Evolutionary conservation across 768 basidiomycete species (phyloP), one percentile per base, ranked within the genome.

Genomic region (Suillus fuscotomentosus): DNA sequence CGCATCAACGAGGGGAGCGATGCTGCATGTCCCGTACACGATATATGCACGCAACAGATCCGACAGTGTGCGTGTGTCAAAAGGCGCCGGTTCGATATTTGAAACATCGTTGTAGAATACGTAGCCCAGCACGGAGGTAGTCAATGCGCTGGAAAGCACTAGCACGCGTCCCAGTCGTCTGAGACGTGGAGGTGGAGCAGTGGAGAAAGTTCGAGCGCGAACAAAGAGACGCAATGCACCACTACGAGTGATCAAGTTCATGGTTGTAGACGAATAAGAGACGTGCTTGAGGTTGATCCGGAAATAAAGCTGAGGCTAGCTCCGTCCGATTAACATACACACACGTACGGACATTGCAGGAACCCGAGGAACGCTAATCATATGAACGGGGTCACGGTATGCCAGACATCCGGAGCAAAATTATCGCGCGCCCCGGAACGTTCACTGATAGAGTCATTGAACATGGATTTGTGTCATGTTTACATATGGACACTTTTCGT

Each of bases 21-120:
- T 78, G 6, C 93, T 93, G 71, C 89, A 91, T 74, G 92, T 81
- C 7, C 90, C 82, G 78, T 91, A 97, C 36, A 97, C 94, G 39
- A 89, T 72, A 70, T 95, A 97, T 2, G 92, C 78, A 45, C 94
- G 85, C 6, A 59, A 24, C 10, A 59, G 27, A 42, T 43, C 41
- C 17, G 57, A 59, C 24, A 59, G 41, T 42, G 41, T 59, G 24
- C 57, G 57, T 11, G 17, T 59, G 27, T 59, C 57, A 9, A 27
- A 59, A 31, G 41, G 24, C 6, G 57, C 17, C 2, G 57, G 41
- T 31, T 41, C 27, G 9, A 10, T 42, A 59, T 11, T n/a, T 17
- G 57, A 59, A 42, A 11, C 57, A 31, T 59, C 57, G 2, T 24
- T 24, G 11, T 42, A 42, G 22, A 59, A 59, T 42, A 27, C 27